Evolutionary conservation across 306 rosid species (phyloP).

Genomic region (Vicia villosa): DNA sequence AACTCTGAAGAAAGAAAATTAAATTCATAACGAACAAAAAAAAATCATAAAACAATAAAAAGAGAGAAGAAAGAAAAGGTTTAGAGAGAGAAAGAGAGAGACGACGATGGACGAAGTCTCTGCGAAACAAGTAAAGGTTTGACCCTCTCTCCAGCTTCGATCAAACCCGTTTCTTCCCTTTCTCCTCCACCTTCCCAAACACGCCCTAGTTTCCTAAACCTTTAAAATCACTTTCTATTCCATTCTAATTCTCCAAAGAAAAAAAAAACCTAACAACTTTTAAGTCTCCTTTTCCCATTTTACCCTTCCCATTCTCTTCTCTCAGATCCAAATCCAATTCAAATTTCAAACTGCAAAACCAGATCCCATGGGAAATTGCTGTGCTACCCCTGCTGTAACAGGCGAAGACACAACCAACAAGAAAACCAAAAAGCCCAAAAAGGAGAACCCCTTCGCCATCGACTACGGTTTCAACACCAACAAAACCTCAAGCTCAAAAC

Average conservation of each 20-base stretch:
- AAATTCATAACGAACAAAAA: not conserved
- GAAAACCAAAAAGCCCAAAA: constrained; percentile 46
- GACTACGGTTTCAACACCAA: constrained; percentile 44
- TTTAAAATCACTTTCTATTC: constrained; percentile 11
- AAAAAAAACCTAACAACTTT: not conserved
- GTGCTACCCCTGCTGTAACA: constrained; percentile 49
- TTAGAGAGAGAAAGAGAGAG: not conserved
- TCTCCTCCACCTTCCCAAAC: constrained; percentile 3
- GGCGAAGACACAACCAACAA: constrained; percentile 38
- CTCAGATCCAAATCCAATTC: not conserved
- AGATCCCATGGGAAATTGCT: constrained; percentile 80
- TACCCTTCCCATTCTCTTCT: too few species aligned
- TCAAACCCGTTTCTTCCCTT: not conserved
- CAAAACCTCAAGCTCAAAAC: constrained; percentile 5
- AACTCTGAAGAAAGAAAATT: not conserved
- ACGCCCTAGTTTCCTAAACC: constrained; percentile 34
- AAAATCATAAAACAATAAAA: not conserved
- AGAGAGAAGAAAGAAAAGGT: not conserved
- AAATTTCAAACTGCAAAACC: not conserved
- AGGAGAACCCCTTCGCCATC: constrained; percentile 61
- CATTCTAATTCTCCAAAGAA: not conserved
- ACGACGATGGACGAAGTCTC: constrained; percentile 37
- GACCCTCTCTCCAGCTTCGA: constrained; percentile 6
- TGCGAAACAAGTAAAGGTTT: constrained; percentile 36
- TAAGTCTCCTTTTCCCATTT: not conserved